A percentile compares a stretch with the other conserved stretches of the same genome.
Conservation (phyloP, 2,329 filamentous ascomycete genomes). For the Trematosphaeria pertusa region DNA sequence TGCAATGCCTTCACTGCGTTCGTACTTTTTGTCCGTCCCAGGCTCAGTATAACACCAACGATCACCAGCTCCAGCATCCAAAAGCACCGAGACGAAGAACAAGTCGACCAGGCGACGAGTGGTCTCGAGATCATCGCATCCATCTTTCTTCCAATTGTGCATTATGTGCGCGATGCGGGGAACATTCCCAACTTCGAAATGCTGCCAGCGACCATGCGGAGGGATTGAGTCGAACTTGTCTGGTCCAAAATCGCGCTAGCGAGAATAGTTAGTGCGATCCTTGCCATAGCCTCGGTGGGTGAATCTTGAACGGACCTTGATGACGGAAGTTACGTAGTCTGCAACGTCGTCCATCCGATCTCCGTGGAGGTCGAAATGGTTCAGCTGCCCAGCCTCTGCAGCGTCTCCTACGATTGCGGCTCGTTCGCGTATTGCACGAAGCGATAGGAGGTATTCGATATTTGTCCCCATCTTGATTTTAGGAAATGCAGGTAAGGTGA, state of each 20-base stretch:
- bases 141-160: slow-evolving; percentile 62
- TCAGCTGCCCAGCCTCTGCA: slow-evolving; percentile 57
- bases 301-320: slow-evolving; percentile 70
- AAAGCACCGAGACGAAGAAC: slow-evolving; percentile 78
- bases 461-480: slow-evolving; percentile 27
- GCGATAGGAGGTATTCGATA: slow-evolving; percentile 35
- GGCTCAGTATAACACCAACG: slow-evolving; percentile 89
- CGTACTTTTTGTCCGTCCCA: slow-evolving; percentile 79
- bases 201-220: slow-evolving; percentile 80
- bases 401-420: slow-evolving; percentile 33
- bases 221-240: slow-evolving; percentile 62
- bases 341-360: slow-evolving; percentile 79
- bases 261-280: background rate
- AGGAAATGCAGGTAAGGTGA: too few relatives aligned
- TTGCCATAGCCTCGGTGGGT: background rate
- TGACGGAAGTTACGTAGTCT: slow-evolving; percentile 82
- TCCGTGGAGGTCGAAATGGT: slow-evolving; percentile 87
- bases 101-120: slow-evolving; percentile 78
- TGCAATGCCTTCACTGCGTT: slow-evolving; percentile 85
- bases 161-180: slow-evolving; percentile 74
- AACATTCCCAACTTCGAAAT: slow-evolving; percentile 77
- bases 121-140: slow-evolving; percentile 71
- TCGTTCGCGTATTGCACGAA: slow-evolving; percentile 36
- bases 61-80: slow-evolving; percentile 87
- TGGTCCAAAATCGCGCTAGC: slow-evolving; percentile 70